A percentile compares a stretch with the other conserved stretches of the same genome.
Evolutionary conservation across 2,329 filamentous ascomycete genomes (phyloP).

Genomic region (Aureobasidium lini): DNA sequence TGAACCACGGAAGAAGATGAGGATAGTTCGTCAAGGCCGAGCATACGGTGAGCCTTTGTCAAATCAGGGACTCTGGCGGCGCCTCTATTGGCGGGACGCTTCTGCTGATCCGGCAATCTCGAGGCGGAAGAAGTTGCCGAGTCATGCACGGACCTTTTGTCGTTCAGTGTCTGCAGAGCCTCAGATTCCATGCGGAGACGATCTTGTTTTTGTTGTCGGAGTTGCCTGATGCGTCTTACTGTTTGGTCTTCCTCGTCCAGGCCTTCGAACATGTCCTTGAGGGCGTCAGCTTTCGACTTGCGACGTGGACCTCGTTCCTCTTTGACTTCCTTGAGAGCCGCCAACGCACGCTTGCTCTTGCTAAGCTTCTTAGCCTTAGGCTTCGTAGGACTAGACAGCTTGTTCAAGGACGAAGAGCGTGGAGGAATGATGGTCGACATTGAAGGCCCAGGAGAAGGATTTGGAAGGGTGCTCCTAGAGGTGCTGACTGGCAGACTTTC

Average conservation of each 20-base stretch:
- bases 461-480: background rate
- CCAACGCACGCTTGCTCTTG: constrained; percentile 18
- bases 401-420: constrained; percentile 7
- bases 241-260: constrained; percentile 41
- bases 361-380: background rate
- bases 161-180: constrained; percentile 4
- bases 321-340: constrained; percentile 19
- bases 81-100: constrained; percentile 13
- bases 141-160: background rate
- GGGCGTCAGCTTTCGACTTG: constrained; percentile 24
- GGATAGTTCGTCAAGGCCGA: constrained; percentile 28
- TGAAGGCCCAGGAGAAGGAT: background rate
- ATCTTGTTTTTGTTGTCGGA: constrained; percentile 50
- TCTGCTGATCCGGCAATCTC: background rate
- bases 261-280: constrained; percentile 20
- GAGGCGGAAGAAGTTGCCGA: background rate
- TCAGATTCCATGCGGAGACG: constrained; percentile 34
- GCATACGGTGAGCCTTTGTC: constrained; percentile 35
- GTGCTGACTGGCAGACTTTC: background rate
- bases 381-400: background rate
- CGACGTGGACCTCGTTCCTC: background rate
- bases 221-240: constrained; percentile 51
- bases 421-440: background rate
- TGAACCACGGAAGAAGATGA: constrained; percentile 12
- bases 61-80: constrained; percentile 17